phyloP scores from a whole-genome alignment of 495 filamentous ascomycete genomes.

The Bacidia gigantensis region DNA sequence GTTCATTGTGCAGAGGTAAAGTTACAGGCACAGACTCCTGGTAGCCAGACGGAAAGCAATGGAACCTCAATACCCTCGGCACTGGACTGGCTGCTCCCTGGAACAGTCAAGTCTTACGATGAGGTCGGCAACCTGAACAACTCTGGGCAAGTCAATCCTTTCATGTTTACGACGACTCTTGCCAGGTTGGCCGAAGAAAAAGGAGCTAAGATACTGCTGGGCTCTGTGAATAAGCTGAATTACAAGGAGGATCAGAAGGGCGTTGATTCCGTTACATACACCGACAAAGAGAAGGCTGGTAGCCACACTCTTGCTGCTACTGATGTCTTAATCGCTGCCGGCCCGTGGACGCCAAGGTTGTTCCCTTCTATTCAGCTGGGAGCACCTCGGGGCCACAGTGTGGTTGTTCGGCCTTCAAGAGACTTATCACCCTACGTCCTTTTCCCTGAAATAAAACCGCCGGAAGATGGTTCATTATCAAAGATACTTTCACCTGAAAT shows the following conservation, averaged over 20 bases:
- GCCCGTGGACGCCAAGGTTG: conserved; percentile 10
- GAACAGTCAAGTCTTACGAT: conserved; percentile 5
- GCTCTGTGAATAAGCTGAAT: conserved; percentile 5
- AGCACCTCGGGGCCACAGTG: conserved; percentile 5
- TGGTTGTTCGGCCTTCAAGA: neutral
- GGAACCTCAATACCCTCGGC: conserved; percentile 4
- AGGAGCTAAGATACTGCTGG: conserved; percentile 6
- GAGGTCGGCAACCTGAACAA: conserved; percentile 5
- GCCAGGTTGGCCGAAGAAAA: conserved; percentile 10
- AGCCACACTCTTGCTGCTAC: conserved; percentile 8
- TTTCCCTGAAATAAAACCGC: conserved; percentile 1
- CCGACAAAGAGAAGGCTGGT: neutral
- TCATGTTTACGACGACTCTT: conserved; percentile 5
- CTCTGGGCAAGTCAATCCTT: conserved; percentile 6
- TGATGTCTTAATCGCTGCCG: conserved; percentile 11
- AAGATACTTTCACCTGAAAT: conserved; percentile 6
- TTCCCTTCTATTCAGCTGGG: neutral
- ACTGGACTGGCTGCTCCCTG: conserved; percentile 6
- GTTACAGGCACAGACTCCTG: conserved; percentile 8
- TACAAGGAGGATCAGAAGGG: neutral
- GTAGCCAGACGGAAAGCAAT: neutral
- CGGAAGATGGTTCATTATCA: neutral
- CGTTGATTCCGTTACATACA: neutral
- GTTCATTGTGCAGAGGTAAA: conserved; percentile 11
- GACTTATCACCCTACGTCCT: conserved; percentile 6